Conservation (phyloP, 2,329 filamentous ascomycete genomes). For the Drechslerella stenobrocha region DNA sequence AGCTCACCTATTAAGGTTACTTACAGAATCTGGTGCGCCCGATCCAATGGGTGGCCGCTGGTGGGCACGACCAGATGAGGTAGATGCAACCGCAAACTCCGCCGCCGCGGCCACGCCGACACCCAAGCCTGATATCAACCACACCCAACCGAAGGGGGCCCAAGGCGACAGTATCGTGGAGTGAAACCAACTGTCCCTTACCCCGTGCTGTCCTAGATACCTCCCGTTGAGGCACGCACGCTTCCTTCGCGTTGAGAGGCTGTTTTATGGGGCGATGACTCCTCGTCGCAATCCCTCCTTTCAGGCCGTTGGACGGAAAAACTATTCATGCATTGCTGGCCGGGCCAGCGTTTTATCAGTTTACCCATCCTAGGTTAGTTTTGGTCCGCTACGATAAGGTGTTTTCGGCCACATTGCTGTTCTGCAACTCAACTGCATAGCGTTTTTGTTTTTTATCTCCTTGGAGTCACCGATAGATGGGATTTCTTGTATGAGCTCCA, state of each 20-base stretch:
- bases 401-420: slow-evolving; percentile 16
- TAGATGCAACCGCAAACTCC: slow-evolving; percentile 37
- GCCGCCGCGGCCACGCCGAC: slow-evolving; percentile 12
- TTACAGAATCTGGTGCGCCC: slow-evolving; percentile 47
- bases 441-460: slow-evolving; percentile 12
- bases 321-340: not conserved
- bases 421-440: not conserved
- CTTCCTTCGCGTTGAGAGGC: too few relatives aligned
- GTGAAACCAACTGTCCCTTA: not conserved
- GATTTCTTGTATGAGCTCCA: slow-evolving; percentile 9
- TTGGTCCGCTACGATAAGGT: slow-evolving; percentile 40
- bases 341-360: not conserved
- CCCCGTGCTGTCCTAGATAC: slow-evolving; percentile 9
- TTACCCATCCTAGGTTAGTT: slow-evolving; percentile 3
- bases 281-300: slow-evolving; percentile 21
- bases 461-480: slow-evolving; percentile 26
- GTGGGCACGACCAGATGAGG: slow-evolving; percentile 48
- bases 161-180: not conserved
- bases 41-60: slow-evolving; percentile 49
- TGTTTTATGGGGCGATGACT: too few relatives aligned
- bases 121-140: slow-evolving; percentile 10
- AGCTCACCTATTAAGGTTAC: slow-evolving; percentile 48
- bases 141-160: slow-evolving; percentile 9
- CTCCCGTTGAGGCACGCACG: slow-evolving; percentile 34
- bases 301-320: slow-evolving; percentile 12